phyloP scores from a whole-genome alignment of 2,329 filamentous ascomycete genomes.

The Orbilia javanica region DNA sequence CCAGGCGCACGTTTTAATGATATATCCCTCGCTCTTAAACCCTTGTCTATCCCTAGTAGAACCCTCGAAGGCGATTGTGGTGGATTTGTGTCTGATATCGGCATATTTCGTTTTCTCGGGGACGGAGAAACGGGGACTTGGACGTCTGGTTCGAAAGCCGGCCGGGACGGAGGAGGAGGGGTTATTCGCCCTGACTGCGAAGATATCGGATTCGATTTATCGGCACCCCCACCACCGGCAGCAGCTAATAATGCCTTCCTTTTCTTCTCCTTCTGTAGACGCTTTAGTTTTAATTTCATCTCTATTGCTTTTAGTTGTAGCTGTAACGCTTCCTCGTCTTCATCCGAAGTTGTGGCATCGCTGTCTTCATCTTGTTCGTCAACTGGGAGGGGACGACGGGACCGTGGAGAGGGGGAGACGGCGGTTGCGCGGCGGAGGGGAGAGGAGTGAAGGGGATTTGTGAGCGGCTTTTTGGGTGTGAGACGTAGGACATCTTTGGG shows the following conservation, averaged over 20 bases:
- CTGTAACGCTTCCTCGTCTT: conserved; percentile 90
- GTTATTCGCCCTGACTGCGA: conserved; percentile 15
- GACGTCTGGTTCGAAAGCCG: conserved; percentile 65
- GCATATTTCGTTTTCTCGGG: conserved; percentile 69
- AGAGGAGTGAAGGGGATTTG: conserved; percentile 75
- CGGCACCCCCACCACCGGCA: not conserved
- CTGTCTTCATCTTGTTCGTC: conserved; percentile 62
- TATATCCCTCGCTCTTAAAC: conserved; percentile 81
- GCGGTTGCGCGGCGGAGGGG: conserved; percentile 71
- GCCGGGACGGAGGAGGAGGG: conserved; percentile 39
- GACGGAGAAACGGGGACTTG: conserved; percentile 84
- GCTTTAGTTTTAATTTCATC: conserved; percentile 87
- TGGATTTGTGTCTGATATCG: conserved; percentile 63
- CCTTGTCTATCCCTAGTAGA: conserved; percentile 89
- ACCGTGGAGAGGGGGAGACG: conserved; percentile 63
- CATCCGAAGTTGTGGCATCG: conserved; percentile 70
- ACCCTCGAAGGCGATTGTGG: conserved; percentile 81
- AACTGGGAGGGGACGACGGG: conserved; percentile 60
- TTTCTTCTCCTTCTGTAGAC: conserved; percentile 77
- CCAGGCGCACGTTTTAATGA: conserved; percentile 80
- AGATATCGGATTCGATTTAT: not conserved
- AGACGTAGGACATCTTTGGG: conserved; percentile 73
- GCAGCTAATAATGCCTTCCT: conserved; percentile 61
- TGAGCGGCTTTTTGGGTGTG: conserved; percentile 60
- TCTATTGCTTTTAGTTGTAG: conserved; percentile 90